phyloP scores from a whole-genome alignment of 495 filamentous ascomycete species.

The Pseudoneurospora amorphoporcata region DNA sequence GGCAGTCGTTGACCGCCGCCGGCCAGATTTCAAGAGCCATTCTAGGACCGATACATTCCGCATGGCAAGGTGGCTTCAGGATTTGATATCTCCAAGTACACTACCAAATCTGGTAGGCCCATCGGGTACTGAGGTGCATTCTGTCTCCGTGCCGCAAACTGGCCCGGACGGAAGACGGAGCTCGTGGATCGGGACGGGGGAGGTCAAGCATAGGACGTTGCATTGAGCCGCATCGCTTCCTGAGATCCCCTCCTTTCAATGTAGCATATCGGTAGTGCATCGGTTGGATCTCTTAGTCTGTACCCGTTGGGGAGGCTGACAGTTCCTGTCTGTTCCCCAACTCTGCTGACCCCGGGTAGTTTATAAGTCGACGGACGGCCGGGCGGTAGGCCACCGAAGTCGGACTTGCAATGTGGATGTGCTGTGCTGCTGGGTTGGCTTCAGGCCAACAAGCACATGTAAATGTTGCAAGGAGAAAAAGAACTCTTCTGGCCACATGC shows the following conservation, averaged over 20 bases:
- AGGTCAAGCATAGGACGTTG: background rate
- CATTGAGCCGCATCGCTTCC: background rate
- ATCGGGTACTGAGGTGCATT: background rate
- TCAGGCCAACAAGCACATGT: background rate
- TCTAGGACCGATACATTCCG: background rate
- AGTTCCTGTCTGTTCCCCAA: too few relatives aligned
- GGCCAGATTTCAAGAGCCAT: background rate
- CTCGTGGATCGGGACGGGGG: background rate
- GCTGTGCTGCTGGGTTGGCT: background rate
- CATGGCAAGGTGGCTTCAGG: background rate
- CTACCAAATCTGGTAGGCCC: background rate
- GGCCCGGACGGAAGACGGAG: background rate
- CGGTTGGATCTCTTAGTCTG: background rate
- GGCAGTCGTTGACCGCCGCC: background rate
- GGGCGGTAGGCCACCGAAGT: background rate
- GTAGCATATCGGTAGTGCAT: background rate
- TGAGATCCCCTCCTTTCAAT: background rate
- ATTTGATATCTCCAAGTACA: background rate
- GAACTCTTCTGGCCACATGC: background rate
- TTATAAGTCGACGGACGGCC: background rate
- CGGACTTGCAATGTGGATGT: background rate
- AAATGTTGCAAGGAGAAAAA: background rate
- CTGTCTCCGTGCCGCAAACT: background rate
- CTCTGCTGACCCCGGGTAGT: background rate
- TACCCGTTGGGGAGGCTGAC: background rate